These are phyloP conservation scores for Pythium diclinum DNA, from an alignment of 352 stramenopile genomes.

Conservation along the genomic window DNA sequence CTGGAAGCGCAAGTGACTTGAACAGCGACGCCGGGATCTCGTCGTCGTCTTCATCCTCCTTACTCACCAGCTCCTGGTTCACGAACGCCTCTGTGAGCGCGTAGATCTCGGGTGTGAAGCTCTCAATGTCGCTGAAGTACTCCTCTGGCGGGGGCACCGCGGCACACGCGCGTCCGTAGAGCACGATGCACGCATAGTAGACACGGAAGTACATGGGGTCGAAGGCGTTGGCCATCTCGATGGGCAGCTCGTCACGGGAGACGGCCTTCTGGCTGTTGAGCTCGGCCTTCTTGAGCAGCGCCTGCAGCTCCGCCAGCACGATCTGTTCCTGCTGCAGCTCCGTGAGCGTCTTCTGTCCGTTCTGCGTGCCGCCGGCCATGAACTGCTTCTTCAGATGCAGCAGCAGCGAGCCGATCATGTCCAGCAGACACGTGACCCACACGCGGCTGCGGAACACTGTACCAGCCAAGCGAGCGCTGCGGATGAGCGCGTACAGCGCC, in stretches of 20 bases:
- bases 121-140: conserved; percentile 59
- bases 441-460: conserved; percentile 60
- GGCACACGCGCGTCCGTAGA: conserved; percentile 63
- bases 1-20: conserved; percentile 43
- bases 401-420: conserved; percentile 46
- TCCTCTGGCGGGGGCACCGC: conserved; percentile 53
- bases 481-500: conserved; percentile 55
- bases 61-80: conserved; percentile 42
- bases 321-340: conserved; percentile 58
- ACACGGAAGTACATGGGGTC: conserved; percentile 83
- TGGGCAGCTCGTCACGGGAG: conserved; percentile 52
- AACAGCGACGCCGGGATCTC: conserved; percentile 26
- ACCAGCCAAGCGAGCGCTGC: conserved; percentile 45
- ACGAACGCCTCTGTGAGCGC: conserved; percentile 54
- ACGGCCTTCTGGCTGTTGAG: conserved; percentile 42
- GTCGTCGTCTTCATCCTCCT: conserved; percentile 10
- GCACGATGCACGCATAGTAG: conserved; percentile 68
- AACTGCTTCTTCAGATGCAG: conserved; percentile 55
- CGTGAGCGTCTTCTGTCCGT: conserved; percentile 54
- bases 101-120: conserved; percentile 37
- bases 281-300: conserved; percentile 46
- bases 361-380: conserved; percentile 47
- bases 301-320: conserved; percentile 49
- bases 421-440: conserved; percentile 52
- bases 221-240: conserved; percentile 56